Evolutionary conservation across 345 rosid genomes (phyloP).

Genomic region (Ricinus communis): DNA sequence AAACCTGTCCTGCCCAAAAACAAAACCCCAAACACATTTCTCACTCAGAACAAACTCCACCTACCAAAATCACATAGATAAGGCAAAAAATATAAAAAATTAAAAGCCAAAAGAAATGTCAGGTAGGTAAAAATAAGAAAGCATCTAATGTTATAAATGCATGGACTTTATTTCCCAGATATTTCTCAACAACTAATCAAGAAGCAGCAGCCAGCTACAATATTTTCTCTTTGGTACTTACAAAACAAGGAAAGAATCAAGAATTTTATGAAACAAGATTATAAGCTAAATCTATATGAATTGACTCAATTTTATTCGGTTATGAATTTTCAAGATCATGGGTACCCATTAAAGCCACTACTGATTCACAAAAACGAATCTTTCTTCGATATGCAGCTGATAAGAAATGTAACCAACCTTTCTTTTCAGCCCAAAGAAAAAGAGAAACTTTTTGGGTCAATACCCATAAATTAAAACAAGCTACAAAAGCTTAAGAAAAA

Average conservation of each 20-base stretch:
- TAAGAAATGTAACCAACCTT: constrained; percentile 18
- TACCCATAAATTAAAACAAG: neutral
- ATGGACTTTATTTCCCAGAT: constrained; percentile 27
- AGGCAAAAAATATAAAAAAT: neutral
- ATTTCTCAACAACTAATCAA: constrained; percentile 23
- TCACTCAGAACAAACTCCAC: constrained; percentile 12
- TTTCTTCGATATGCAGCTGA: constrained; percentile 13
- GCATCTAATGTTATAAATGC: constrained; percentile 36
- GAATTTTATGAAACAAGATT: constrained; percentile 17
- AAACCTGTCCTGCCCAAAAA: constrained; percentile 14
- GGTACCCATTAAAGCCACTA: constrained; percentile 15
- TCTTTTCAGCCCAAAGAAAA: too few relatives aligned
- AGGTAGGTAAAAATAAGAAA: constrained; percentile 16
- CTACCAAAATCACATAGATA: constrained; percentile 12
- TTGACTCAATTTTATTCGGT: constrained; percentile 20
- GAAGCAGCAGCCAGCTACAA: constrained; percentile 13
- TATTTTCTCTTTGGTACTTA: constrained; percentile 1
- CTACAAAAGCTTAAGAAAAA: neutral
- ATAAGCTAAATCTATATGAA: constrained; percentile 22
- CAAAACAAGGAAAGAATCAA: constrained; percentile 5
- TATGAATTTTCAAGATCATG: constrained; percentile 29
- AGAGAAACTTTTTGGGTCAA: neutral
- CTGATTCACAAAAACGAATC: constrained; percentile 16
- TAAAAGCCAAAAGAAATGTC: neutral
- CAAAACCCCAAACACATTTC: constrained; percentile 22